Evolutionary conservation across 2,329 filamentous ascomycete genomes (phyloP).

Genomic region (Claviceps sp.): DNA sequence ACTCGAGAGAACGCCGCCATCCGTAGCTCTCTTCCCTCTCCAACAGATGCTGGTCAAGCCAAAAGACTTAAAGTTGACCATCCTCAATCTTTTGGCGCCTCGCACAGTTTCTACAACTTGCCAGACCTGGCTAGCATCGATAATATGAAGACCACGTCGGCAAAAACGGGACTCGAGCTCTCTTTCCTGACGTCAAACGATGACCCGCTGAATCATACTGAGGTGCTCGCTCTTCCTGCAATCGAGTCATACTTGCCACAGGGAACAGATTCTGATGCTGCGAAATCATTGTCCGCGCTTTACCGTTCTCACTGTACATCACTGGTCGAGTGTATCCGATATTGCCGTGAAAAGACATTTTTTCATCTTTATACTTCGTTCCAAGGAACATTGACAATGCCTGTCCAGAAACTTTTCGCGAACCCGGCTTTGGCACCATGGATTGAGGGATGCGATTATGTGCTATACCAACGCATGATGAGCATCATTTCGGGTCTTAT

Average conservation of each 20-base stretch:
- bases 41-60: slow-evolving; percentile 14
- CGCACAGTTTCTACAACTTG: slow-evolving; percentile 44
- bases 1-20: slow-evolving; percentile 14
- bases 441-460: slow-evolving; percentile 92
- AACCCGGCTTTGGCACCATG: slow-evolving; percentile 72
- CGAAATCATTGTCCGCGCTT: slow-evolving; percentile 70
- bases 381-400: slow-evolving; percentile 90
- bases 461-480: slow-evolving; percentile 96
- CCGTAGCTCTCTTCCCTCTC: slow-evolving; percentile 16
- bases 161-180: slow-evolving; percentile 45
- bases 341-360: slow-evolving; percentile 93
- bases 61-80: slow-evolving; percentile 6
- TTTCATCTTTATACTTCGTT: slow-evolving; percentile 92
- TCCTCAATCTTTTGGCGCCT: slow-evolving; percentile 10
- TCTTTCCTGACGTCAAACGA: slow-evolving; percentile 48
- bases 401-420: slow-evolving; percentile 82
- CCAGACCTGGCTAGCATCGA: slow-evolving; percentile 43
- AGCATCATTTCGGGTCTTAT: slow-evolving; percentile 79
- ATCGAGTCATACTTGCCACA: slow-evolving; percentile 70
- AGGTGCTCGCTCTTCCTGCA: slow-evolving; percentile 67
- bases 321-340: slow-evolving; percentile 86
- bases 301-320: slow-evolving; percentile 94
- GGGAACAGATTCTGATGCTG: slow-evolving; percentile 76
- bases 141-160: slow-evolving; percentile 41
- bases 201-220: slow-evolving; percentile 41